Evolutionary conservation across 208 protist genomes (phyloP), one percentile per base, ranked within the genome.

Genomic region (Acanthamoeba triangularis): DNA sequence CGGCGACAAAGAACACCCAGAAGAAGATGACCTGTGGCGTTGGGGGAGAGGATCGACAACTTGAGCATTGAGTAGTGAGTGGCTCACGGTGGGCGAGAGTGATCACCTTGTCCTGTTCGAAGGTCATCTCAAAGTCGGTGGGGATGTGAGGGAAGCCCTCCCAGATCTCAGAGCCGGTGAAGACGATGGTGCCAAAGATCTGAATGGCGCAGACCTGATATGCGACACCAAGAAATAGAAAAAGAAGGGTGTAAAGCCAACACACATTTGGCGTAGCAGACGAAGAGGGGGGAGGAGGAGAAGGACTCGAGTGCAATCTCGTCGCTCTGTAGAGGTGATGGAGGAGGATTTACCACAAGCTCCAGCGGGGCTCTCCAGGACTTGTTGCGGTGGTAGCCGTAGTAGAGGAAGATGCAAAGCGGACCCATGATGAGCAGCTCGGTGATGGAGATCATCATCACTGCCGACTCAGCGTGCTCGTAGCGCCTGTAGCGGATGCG

Each of bases 111-210:
- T 80, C 72, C 35, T 80, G 72, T 30, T 80, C 72, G 14, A 88
- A 88, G 49, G 80, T 88, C 49, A 88, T 65, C 41, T 88, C 80
- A n/a, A 88, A 88, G 80, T 88, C 80, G 18, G 80, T 63, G 14
- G 80, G 80, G 30, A 88, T 63, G 44, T 88, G 56, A 16, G 41
- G 80, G 52, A 88, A 88, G 80, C 80, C 80, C 49, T 54, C 41
- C 41, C 52, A 88, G 37, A 88, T 88, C 80, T 88, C 80, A 18
- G 49, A 54, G 28, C 80, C 80, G 18, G 80, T 63, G 52, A 88
- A 88, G 80, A 88, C 80, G 80, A 88, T 88, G 37, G 80, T 88
- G 49, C 80, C 80, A 61, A 88, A 88, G 80, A 88, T 88, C 44
- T 88, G 80, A 33, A 88, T 88, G 18, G 52, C 80, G 80, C 80